Evolutionary conservation across 176 grass and related monocot genomes (phyloP).

Genomic region (Ananas comosus): DNA sequence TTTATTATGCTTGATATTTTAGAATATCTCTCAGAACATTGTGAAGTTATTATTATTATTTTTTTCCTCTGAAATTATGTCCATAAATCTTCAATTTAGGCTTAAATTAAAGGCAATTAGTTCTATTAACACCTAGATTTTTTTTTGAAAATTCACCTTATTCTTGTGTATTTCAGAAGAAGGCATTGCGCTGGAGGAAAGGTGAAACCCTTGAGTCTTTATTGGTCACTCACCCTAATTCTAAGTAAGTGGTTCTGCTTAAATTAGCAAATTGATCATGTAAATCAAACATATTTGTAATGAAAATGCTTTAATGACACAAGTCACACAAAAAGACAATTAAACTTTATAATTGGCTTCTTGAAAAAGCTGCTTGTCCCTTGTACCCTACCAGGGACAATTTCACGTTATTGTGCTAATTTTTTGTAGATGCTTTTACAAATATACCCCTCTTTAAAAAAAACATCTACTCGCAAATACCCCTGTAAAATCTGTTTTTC

Average conservation of each 20-base stretch:
- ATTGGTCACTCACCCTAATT: conserved; percentile 31
- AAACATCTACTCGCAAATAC: too few species aligned
- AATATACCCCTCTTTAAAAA: too few species aligned
- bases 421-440: too few species aligned
- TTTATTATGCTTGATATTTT: too few species aligned
- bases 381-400: too few species aligned
- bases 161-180: conserved; percentile 54
- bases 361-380: too few species aligned
- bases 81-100: conserved; percentile 9
- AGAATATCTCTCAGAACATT: too few species aligned
- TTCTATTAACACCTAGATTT: background rate
- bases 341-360: background rate
- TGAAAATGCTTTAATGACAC: background rate
- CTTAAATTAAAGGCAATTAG: conserved; percentile 3
- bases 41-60: too few species aligned
- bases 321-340: conserved; percentile 7
- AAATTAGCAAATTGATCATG: conserved; percentile 9
- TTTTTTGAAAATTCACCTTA: conserved; percentile 14
- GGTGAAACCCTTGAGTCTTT: conserved; percentile 81
- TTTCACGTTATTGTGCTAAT: too few species aligned
- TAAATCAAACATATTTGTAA: background rate
- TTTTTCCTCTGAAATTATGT: too few species aligned
- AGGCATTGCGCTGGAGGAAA: conserved; percentile 63
- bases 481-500: too few species aligned
- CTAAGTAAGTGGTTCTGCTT: conserved; percentile 49